Percentiles rank a stretch among this genome's conserved stretches.
phyloP scores from a whole-genome alignment of 495 filamentous ascomycete genomes.

The Rusavskia elegans region DNA sequence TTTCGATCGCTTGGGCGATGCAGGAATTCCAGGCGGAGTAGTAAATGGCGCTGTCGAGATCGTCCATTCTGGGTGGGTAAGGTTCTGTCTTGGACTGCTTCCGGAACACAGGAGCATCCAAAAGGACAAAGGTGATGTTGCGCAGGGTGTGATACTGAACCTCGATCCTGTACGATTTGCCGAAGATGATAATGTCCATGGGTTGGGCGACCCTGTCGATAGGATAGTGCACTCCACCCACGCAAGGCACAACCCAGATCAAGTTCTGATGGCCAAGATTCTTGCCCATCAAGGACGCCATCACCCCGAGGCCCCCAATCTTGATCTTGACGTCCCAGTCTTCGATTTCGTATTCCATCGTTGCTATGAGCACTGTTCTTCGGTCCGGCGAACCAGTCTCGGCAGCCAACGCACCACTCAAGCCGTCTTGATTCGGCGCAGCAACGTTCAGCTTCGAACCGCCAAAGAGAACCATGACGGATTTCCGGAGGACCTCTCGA shows the following conservation, averaged over 20 bases:
- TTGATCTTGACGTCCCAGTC: constrained; percentile 35
- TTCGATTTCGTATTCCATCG: constrained; percentile 35
- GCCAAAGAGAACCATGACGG: not conserved
- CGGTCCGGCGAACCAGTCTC: constrained; percentile 2
- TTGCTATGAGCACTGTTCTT: constrained; percentile 30
- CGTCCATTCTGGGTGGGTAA: constrained; percentile 29
- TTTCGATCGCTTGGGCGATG: constrained; percentile 39
- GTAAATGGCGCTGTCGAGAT: constrained; percentile 42
- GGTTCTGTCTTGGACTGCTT: constrained; percentile 28
- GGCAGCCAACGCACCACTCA: not conserved
- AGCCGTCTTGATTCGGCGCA: not conserved
- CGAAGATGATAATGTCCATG: constrained; percentile 26
- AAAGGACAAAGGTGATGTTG: constrained; percentile 33
- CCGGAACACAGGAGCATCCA: constrained; percentile 32
- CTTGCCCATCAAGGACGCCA: constrained; percentile 34
- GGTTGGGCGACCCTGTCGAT: constrained; percentile 26
- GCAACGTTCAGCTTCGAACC: not conserved
- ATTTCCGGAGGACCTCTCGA: not conserved
- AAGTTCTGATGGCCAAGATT: constrained; percentile 32
- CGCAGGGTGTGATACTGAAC: constrained; percentile 28
- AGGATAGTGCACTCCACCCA: constrained; percentile 31
- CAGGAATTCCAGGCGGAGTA: constrained; percentile 51
- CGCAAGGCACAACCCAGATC: constrained; percentile 36
- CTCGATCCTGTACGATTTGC: constrained; percentile 22
- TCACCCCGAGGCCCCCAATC: constrained; percentile 33